Percentiles rank a stretch among this genome's conserved stretches.
Evolutionary conservation across 371 early-diverging fungal genomes (phyloP).

Genomic region (Rhizopus microsporus): DNA sequence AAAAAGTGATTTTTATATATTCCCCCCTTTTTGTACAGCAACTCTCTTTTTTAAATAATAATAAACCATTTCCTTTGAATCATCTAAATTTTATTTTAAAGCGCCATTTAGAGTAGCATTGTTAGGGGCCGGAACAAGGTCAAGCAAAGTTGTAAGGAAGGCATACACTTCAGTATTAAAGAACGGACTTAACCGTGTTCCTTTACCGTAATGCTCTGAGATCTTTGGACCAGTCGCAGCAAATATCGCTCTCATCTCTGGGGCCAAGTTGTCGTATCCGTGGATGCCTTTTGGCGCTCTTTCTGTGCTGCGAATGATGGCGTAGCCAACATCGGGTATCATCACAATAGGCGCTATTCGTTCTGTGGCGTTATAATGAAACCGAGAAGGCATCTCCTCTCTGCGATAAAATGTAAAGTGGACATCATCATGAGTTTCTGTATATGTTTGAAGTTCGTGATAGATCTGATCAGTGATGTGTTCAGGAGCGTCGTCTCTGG

Average conservation of each 20-base stretch:
- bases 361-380: slow-evolving; percentile 57
- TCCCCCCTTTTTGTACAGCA: no score
- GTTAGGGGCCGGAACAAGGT: slow-evolving; percentile 32
- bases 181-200: slow-evolving; percentile 29
- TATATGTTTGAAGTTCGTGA: slow-evolving; percentile 41
- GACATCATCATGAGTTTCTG: slow-evolving; percentile 32
- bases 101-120: slow-evolving; percentile 32
- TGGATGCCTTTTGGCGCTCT: slow-evolving; percentile 64
- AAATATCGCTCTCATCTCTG: slow-evolving; percentile 87
- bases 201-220: slow-evolving; percentile 11
- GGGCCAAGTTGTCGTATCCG: slow-evolving; percentile 78
- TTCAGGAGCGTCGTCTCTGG: slow-evolving; percentile 44
- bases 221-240: slow-evolving; percentile 79
- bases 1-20: no score
- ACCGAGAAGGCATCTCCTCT: slow-evolving; percentile 63
- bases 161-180: slow-evolving; percentile 42
- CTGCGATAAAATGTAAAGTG: slow-evolving; percentile 64
- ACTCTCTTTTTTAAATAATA: no score
- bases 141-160: slow-evolving; percentile 31
- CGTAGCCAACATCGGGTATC: slow-evolving; percentile 67
- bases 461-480: slow-evolving; percentile 29
- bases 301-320: slow-evolving; percentile 25
- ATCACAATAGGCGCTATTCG: slow-evolving; percentile 76
- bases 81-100: no score
- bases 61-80: no score